Base-by-base conservation (phyloP, 306 rosid species). In the Betula pendula region DNA sequence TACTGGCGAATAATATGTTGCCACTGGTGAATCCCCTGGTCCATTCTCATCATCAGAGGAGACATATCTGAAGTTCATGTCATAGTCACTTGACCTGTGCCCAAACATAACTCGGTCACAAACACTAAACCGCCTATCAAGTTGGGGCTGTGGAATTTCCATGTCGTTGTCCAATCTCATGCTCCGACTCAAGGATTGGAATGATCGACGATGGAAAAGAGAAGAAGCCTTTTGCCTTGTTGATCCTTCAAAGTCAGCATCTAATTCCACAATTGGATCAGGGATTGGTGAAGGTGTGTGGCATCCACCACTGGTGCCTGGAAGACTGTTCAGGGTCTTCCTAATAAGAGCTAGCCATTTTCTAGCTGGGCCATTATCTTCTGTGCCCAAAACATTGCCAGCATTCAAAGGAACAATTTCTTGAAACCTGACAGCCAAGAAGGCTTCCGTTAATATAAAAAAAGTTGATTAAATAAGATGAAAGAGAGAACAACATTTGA, bases 381-480 rank as follows among this genome's bases (percentile, higher is more conserved):
- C 99, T 51, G 99, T 88, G 11, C 99, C 99, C 85, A 96, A 84
- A 78, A 96, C 98, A 76, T 96, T 96, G 33, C 99, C 99, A 56
- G 99, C 99, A 90, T 96, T 96, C 77, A 96, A 88, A 74, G 99
- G 99, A 51, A 96, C 99, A 76, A 96, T 91, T 88, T 96, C 99
- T 84, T 96, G 99, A 86, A 96, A 96, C 87, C 99, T 96, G 88
- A 78, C 70, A 63, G 56, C 68, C 75, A 60, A 82, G 33, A 49
- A 55, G 22, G 73, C 50, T 77, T 73, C 55, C 73, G 20, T 80
- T 45, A 20, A 16, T 38, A 71, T 14, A 9, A 15, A 27, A 74
- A 73, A 62, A 49, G 14, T 77, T 73, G 72, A 35, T 68, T 43
- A 55, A 49, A 42, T 19, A 6, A 71, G 27, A 62, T 5, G 66